Conservation (phyloP, 2,329 filamentous ascomycete species). For the Hymenoscyphus scutula region DNA sequence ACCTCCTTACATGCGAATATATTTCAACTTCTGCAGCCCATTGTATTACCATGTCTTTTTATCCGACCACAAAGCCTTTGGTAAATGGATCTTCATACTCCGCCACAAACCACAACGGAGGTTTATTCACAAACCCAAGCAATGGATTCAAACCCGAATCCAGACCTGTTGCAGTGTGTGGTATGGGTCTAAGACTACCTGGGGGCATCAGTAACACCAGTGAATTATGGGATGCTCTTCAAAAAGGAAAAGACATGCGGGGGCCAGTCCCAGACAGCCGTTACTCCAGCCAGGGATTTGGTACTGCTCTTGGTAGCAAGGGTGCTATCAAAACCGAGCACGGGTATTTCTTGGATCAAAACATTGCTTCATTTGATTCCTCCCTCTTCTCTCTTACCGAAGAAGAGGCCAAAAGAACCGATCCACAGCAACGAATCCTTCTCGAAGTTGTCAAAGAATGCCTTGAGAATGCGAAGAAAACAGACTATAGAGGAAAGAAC, state of each 20-base stretch:
- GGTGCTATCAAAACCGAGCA: constrained; percentile 21
- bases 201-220: constrained; percentile 26
- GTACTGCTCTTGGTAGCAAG: constrained; percentile 1
- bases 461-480: constrained; percentile 27
- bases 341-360: constrained; percentile 35
- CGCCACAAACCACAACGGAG: too few relatives aligned
- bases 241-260: constrained; percentile 31
- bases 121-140: too few relatives aligned
- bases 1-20: too few relatives aligned
- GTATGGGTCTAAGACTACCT: constrained; percentile 19
- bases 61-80: too few relatives aligned
- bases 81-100: too few relatives aligned
- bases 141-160: too few relatives aligned
- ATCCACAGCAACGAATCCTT: constrained; percentile 30
- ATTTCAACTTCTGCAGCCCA: too few relatives aligned
- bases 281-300: constrained; percentile 17
- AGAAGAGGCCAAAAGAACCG: constrained; percentile 26
- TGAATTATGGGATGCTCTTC: constrained; percentile 37
- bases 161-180: constrained; percentile 18
- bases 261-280: constrained; percentile 12
- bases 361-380: constrained; percentile 34
- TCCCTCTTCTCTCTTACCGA: constrained; percentile 36
- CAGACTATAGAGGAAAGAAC: constrained; percentile 21
- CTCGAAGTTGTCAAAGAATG: constrained; percentile 31
- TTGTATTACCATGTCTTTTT: too few relatives aligned